Evolutionary conservation across 2,329 filamentous ascomycete genomes (phyloP).

Genomic region (Fusarium oligoseptatum): DNA sequence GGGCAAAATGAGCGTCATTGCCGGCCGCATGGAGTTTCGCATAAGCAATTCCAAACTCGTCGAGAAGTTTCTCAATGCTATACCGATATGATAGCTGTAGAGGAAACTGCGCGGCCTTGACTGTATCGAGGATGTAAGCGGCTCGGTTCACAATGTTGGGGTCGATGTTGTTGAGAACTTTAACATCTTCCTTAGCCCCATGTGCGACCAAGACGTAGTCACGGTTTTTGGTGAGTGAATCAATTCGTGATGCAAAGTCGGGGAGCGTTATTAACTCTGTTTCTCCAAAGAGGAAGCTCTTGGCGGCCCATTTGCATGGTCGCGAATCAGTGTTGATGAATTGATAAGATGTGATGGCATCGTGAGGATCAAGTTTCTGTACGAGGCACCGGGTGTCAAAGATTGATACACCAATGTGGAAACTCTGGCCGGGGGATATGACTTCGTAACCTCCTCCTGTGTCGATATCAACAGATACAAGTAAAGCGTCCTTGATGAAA

Average conservation of each 20-base stretch:
- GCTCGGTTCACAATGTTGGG: constrained; percentile 6
- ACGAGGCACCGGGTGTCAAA: constrained; percentile 29
- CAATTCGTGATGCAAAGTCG: constrained; percentile 12
- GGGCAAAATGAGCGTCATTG: constrained; percentile 50
- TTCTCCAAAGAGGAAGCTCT: constrained; percentile 20
- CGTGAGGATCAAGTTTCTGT: background rate
- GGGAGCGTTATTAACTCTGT: constrained; percentile 11
- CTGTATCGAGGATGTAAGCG: constrained; percentile 44
- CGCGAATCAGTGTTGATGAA: constrained; percentile 22
- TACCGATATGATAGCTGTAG: constrained; percentile 44
- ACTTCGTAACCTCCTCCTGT: constrained; percentile 17
- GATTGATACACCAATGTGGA: constrained; percentile 35
- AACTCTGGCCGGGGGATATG: constrained; percentile 23
- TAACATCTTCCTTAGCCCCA: constrained; percentile 22
- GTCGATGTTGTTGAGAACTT: constrained; percentile 33
- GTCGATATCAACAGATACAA: constrained; percentile 35
- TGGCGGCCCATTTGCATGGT: constrained; percentile 18
- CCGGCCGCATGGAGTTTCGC: constrained; percentile 28
- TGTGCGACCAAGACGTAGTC: constrained; percentile 34
- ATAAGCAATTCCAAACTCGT: constrained; percentile 30
- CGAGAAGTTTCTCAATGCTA: constrained; percentile 42
- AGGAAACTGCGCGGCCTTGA: constrained; percentile 44
- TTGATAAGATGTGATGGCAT: constrained; percentile 31
- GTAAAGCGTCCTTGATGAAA: constrained; percentile 21
- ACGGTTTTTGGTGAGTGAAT: constrained; percentile 7